These are phyloP conservation scores for Euphorbia peplus DNA, from an alignment of 345 rosid species.

Conservation along the genomic window DNA sequence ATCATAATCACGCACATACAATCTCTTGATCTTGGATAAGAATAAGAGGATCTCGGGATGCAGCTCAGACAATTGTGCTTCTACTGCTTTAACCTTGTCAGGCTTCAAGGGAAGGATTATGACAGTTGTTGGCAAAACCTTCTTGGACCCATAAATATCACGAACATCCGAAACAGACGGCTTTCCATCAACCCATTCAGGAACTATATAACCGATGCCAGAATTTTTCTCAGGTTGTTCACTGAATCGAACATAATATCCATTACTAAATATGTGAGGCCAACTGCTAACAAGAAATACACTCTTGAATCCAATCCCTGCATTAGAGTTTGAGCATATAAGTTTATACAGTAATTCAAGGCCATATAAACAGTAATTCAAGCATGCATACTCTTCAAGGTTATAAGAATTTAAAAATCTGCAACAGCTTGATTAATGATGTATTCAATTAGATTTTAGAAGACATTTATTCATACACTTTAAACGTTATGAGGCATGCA, in stretches of 20 bases:
- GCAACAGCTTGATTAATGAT: too few species aligned
- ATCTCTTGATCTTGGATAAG: constrained; percentile 11
- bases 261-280: constrained; percentile 23
- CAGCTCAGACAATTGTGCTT: constrained; percentile 5
- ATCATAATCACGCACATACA: neutral
- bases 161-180: neutral
- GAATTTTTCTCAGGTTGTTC: constrained; percentile 5
- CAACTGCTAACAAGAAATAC: constrained; percentile 14
- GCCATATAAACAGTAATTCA: too few species aligned
- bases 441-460: too few species aligned
- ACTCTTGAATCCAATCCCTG: constrained; percentile 28
- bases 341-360: neutral
- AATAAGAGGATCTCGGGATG: constrained; percentile 22
- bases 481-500: too few species aligned
- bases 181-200: constrained; percentile 8
- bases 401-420: too few species aligned
- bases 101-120: constrained; percentile 16
- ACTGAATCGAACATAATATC: constrained; percentile 12
- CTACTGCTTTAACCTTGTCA: constrained; percentile 17
- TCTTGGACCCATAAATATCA: constrained; percentile 2
- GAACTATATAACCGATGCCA: constrained; percentile 25
- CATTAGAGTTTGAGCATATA: neutral
- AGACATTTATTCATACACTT: too few species aligned
- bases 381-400: too few species aligned
- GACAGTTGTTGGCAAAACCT: constrained; percentile 1